These are phyloP conservation scores for Ascochyta clinopodiicola DNA, from an alignment of 2,329 filamentous ascomycete species.

Conservation along the genomic window DNA sequence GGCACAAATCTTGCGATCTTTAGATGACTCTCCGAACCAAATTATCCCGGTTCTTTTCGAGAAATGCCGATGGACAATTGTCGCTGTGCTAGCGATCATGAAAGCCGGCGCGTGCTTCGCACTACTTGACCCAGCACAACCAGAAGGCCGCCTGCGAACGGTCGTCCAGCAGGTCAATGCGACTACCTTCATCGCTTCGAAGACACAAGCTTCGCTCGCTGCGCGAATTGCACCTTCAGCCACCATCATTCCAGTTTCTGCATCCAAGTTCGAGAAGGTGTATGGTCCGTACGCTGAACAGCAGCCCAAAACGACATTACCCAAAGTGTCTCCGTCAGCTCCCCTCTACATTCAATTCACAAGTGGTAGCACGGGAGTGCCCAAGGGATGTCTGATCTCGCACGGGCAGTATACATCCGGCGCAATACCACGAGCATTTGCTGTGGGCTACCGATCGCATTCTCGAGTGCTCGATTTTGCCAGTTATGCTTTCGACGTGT, in stretches of 20 bases:
- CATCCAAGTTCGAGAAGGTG: slow-evolving; percentile 39
- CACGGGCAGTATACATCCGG: slow-evolving; percentile 46
- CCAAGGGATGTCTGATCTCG: slow-evolving; percentile 45
- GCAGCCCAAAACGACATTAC: slow-evolving; percentile 35
- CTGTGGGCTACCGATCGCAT: slow-evolving; percentile 42
- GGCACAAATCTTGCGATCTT: slow-evolving; percentile 33
- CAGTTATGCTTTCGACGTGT: slow-evolving; percentile 48
- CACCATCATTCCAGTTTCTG: slow-evolving; percentile 43
- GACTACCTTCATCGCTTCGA: slow-evolving; percentile 37
- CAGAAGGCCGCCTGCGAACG: slow-evolving; percentile 41
- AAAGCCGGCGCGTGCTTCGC: slow-evolving; percentile 49
- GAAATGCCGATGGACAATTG: slow-evolving; percentile 49
- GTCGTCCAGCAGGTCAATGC: slow-evolving; percentile 42
- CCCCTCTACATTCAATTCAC: slow-evolving; percentile 48
- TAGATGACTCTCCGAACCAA: slow-evolving; percentile 34
- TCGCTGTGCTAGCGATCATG: slow-evolving; percentile 50
- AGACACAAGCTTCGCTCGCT: slow-evolving; percentile 37
- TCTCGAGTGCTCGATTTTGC: slow-evolving; percentile 48
- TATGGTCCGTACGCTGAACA: slow-evolving; percentile 37
- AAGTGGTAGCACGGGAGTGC: slow-evolving; percentile 45
- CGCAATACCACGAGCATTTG: slow-evolving; percentile 41
- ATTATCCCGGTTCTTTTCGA: slow-evolving; percentile 51
- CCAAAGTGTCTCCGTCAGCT: slow-evolving; percentile 33
- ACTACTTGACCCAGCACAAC: slow-evolving; percentile 46
- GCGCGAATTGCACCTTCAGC: slow-evolving; percentile 38